Conservation (phyloP, 2,329 filamentous ascomycete genomes). For the Trichoderma aggressivum region DNA sequence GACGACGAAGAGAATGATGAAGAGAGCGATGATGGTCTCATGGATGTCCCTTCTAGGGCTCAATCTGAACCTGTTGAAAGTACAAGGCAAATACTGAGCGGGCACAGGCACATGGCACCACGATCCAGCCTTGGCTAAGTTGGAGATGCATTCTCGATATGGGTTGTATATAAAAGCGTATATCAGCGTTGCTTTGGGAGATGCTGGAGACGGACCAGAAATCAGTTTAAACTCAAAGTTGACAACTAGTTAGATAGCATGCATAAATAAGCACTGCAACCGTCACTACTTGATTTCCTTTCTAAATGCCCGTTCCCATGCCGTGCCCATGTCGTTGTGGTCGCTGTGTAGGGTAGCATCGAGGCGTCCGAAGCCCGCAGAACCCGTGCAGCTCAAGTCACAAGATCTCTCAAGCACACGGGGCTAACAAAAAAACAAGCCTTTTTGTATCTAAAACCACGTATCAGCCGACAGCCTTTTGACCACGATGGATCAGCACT, state of each 20-base stretch:
- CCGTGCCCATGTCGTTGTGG: not conserved
- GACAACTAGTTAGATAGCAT: not conserved
- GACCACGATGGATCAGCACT: not conserved
- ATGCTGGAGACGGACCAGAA: not conserved
- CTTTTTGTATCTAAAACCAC: not conserved
- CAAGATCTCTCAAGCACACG: constrained; percentile 9
- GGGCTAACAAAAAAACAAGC: not conserved
- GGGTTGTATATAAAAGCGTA: not conserved
- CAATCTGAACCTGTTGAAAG: not conserved
- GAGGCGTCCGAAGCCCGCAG: not conserved
- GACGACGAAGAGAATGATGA: not conserved
- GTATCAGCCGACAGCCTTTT: not conserved
- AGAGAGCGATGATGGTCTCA: too few species aligned
- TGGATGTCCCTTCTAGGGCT: not conserved
- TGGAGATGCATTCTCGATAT: not conserved
- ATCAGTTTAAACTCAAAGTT: not conserved
- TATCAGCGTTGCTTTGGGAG: not conserved
- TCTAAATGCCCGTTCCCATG: not conserved
- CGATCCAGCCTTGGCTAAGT: not conserved
- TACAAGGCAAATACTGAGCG: not conserved
- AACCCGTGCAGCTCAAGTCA: constrained; percentile 5
- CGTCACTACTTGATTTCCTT: not conserved
- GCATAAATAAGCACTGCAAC: not conserved
- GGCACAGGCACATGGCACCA: not conserved
- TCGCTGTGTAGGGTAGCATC: not conserved